Evolutionary conservation across 306 rosid species (phyloP), one percentile per base, ranked within the genome.

Genomic region (Inga leiocalycina): DNA sequence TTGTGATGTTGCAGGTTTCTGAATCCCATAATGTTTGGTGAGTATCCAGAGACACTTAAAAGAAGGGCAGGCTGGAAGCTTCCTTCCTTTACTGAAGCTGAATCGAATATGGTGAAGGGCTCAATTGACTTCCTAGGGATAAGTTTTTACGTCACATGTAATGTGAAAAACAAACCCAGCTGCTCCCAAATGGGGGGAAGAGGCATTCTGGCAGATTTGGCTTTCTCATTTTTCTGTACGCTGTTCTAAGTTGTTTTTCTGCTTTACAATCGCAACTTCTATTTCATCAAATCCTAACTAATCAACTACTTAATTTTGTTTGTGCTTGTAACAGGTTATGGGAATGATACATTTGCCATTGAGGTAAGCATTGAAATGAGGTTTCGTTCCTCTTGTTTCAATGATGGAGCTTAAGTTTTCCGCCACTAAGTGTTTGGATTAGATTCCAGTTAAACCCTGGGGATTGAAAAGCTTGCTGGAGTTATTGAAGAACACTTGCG

Each of bases 121-220:
- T 89, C 94, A 44, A 85, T 84, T 44, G 98, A 92, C 65, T 93
- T 92, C 85, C 8, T 88, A 3, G 97, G 97, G 46, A 17, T 92
- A 16, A 87, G 81, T 49, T 84, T 79, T 83, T 93, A 91, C 78
- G 2, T 0, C 39, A 46, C 77, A 17, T 4, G 13, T 4, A 45
- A 37, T 13, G 57, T 78, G 69, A 87, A 89, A 59, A 87, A 89
- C 74, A 14, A 59, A 72, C 74, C 87, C 13, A 4, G 14, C 41
- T 85, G 66, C 71, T 30, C 71, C 13, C 66, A 15, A 34, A 30
- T 16, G 27, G 52, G 83, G 61, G 17, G n/a, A 9, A 79, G 90
- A 82, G 83, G 76, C 35, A 57, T 10, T 43, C 0, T 14, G 1
- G 15, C 62, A 79, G 89, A 88, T 74, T 10, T 76, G 62, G 78